Base-by-base conservation (phyloP, 164 flowering plant species). In the Kalanchoe fedtschenkoi region DNA sequence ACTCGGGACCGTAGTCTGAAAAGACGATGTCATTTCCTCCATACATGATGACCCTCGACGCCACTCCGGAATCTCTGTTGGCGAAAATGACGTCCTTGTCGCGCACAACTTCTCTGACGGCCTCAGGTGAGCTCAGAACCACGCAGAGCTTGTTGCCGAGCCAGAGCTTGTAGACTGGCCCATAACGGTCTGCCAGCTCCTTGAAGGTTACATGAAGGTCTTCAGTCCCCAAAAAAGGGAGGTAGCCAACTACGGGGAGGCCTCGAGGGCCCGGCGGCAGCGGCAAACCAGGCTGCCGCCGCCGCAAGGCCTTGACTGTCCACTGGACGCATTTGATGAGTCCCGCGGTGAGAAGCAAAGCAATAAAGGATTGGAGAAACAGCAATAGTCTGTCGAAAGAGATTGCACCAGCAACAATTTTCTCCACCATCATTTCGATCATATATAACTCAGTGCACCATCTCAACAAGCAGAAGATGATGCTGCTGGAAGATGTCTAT, bases 221-320 rank as follows among this genome's bases (percentile, higher is more conserved):
- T n/a, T 81, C 71, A 0, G 79, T 77, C 56, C 77, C 71, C 0
- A 79, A 76, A 38, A 67, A 81, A 1, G 65, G 80, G 34, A 83
- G 79, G 70, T 71, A 70, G 0, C 87, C 87, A 0, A 83, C 42
- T 6, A 83, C 15, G 15, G 88, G 88, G 6, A 81, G 54, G 33
- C 79, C 78, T 6, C 60, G 64, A 0, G 88, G 85, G 15, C n/a
- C 88, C 83, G 85, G 88, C 8, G 82, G 82, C 24, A 74, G 17
- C 19, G 62, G 79, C 30, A 21, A 21, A 3, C 67, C n/a, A n/a
- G n/a, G 65, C 13, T 37, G 28, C n/a, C n/a, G 11, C 22, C 13
- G 39, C 13, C 8, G 13, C 3, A 37, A 37, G 13, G 1, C 8
- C 13, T 5, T n/a, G n/a, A n/a, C n/a, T n/a, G n/a, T n/a, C n/a